Base-by-base conservation (phyloP, 2,329 filamentous ascomycete genomes). In the Colletotrichum sp. region DNA sequence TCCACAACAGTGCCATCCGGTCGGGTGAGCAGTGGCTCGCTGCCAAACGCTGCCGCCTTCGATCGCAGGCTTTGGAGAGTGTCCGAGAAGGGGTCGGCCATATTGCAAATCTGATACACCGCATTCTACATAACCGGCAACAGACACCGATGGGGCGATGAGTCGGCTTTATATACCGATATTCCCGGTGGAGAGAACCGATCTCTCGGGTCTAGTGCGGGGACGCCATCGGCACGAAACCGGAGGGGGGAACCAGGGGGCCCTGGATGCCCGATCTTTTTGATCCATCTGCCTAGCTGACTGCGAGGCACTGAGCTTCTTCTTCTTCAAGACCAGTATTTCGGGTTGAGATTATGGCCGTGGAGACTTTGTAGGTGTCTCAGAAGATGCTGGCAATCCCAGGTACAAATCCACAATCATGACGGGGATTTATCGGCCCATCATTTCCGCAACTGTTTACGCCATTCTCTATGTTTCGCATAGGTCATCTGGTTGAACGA, bases 261-360 rank as follows among this genome's bases (percentile, higher is more conserved):
- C n/a, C 63, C 13, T 57, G 43, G 28, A 57, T 10, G 14, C 16
- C n/a, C 8, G 13, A 64, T 32, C n/a, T 43, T 13, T 64, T 1
- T n/a, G 18, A n/a, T 12, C 5, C 18, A n/a, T n/a, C 39, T 48
- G 18, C 9, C 6, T 7, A 1, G 6, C 18, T 48, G 18, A n/a
- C 1, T 12, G 18, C 9, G 5, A 48, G 16, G 0, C 0, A 16
- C 16, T 10, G 4, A 34, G 24, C 59, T 10, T 1, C 0, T 36
- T 28, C 7, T 28, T 8, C 13, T 16, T 13, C 13, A 59, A 14
- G 7, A 1, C 55, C 7, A 2, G 55, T 4, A 59, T 59, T 3
- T 28, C 21, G 14, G 9, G 18, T 12, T 0, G 18, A 48, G 39
- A 48, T 6, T n/a, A n/a, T 48, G 9, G 39, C 9, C 9, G 8